Conservation (phyloP, 768 basidiomycete species). For the Phlebiopsis gigantea region DNA sequence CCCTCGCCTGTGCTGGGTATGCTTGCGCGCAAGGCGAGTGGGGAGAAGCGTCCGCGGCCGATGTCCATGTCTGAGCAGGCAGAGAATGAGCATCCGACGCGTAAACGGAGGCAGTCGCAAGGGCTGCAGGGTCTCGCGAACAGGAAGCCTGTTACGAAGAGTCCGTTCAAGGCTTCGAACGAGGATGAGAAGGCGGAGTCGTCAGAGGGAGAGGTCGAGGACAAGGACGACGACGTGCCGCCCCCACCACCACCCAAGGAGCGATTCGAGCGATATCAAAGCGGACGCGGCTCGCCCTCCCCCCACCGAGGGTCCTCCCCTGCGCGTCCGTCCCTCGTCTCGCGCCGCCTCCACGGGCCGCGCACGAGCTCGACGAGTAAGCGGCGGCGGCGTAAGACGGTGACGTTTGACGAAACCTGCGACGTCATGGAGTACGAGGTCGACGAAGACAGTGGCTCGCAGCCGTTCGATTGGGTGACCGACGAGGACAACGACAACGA, state of each 20-base stretch:
- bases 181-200: not conserved
- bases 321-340: conserved; percentile 21
- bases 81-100: conserved; percentile 67
- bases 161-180: conserved; percentile 58
- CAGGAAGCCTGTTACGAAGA: conserved; percentile 76
- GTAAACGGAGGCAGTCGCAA: conserved; percentile 73
- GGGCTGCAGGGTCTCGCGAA: conserved; percentile 68
- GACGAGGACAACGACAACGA: conserved; percentile 22
- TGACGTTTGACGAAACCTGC: conserved; percentile 73
- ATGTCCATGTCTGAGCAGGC: conserved; percentile 65
- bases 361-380: conserved; percentile 61
- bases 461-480: conserved; percentile 40
- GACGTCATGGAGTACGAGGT: conserved; percentile 80
- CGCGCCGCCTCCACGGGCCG: conserved; percentile 48
- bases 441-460: conserved; percentile 40
- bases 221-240: conserved; percentile 13
- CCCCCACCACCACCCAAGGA: conserved; percentile 22
- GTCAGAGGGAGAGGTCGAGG: conserved; percentile 11
- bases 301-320: conserved; percentile 23
- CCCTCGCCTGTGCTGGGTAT: conserved; percentile 28
- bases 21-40: conserved; percentile 52
- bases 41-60: conserved; percentile 74
- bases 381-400: conserved; percentile 65
- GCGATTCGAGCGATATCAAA: conserved; percentile 7
- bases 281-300: conserved; percentile 17